phyloP scores from a whole-genome alignment of 257 asterid species.

The Ligustrum vulgare region DNA sequence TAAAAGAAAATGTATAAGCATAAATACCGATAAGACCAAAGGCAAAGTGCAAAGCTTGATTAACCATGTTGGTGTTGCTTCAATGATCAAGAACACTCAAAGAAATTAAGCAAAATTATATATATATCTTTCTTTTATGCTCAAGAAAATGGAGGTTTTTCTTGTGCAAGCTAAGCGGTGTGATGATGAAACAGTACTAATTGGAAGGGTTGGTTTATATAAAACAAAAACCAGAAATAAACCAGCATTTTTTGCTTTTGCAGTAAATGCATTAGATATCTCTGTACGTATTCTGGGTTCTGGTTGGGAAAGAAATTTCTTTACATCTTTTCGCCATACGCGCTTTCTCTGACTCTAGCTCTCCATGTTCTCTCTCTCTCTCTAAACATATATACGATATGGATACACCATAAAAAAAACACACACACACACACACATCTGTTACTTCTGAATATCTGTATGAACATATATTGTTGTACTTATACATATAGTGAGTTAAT shows the following conservation, averaged over 20 bases:
- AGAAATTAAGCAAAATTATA: neutral
- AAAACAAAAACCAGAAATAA: neutral
- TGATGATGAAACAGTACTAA: neutral
- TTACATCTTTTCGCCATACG: constrained; percentile 6
- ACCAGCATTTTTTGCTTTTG: constrained; percentile 11
- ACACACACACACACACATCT: too few relatives aligned
- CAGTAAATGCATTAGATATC: constrained; percentile 29
- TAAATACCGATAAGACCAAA: constrained; percentile 57
- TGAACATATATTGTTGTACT: too few relatives aligned
- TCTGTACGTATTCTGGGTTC: constrained; percentile 28
- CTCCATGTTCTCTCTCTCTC: too few relatives aligned
- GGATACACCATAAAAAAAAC: too few relatives aligned
- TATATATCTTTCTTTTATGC: neutral
- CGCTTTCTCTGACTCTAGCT: constrained; percentile 19
- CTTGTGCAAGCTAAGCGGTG: neutral
- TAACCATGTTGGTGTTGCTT: constrained; percentile 28
- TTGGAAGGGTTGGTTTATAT: neutral
- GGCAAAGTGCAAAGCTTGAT: constrained; percentile 37
- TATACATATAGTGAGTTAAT: neutral
- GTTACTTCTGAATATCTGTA: too few relatives aligned
- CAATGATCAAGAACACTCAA: neutral
- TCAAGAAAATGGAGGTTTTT: neutral
- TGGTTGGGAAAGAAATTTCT: constrained; percentile 7
- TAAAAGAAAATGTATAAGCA: neutral
- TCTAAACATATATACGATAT: too few relatives aligned